Conservation (phyloP, 1,284 basidiomycete genomes). For the Entoloma clypeatum region DNA sequence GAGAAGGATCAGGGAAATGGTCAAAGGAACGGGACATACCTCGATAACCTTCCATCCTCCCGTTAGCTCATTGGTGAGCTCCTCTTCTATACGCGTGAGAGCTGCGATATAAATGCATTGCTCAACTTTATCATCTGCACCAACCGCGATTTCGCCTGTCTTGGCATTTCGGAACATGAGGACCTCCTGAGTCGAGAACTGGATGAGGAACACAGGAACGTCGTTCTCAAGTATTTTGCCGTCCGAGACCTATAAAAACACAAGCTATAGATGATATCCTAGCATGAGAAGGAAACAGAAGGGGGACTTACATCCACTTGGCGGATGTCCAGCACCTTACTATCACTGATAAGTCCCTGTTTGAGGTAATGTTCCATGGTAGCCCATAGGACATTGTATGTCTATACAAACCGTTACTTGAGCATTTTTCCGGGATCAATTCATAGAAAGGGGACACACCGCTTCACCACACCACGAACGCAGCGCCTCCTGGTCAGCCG, state of each 20-base stretch:
- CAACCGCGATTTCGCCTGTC: slow-evolving; percentile 82
- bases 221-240: slow-evolving; percentile 90
- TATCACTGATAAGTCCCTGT: slow-evolving; percentile 87
- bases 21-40: slow-evolving; percentile 44
- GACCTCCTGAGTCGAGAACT: slow-evolving; percentile 93
- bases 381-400: slow-evolving; percentile 96
- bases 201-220: slow-evolving; percentile 90
- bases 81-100: slow-evolving; percentile 82
- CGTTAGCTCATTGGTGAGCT: slow-evolving; percentile 88
- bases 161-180: slow-evolving; percentile 89
- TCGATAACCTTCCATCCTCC: slow-evolving; percentile 99
- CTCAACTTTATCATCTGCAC: slow-evolving; percentile 87
- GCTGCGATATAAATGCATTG: slow-evolving; percentile 93
- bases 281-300: slow-evolving; percentile 3
- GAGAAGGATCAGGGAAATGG: not conserved
- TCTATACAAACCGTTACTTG: slow-evolving; percentile 44
- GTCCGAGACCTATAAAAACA: slow-evolving; percentile 51
- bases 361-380: slow-evolving; percentile 93
- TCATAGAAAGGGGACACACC: slow-evolving; percentile 47
- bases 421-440: slow-evolving; percentile 2
- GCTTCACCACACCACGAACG: slow-evolving; percentile 96
- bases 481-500: slow-evolving; percentile 82
- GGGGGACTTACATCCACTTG: slow-evolving; percentile 80
- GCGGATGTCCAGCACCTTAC: slow-evolving; percentile 90
- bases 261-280: slow-evolving; percentile 1